Evolutionary conservation across 768 basidiomycete species (phyloP).

Genomic region (Tubosaeta brunneosetosa): DNA sequence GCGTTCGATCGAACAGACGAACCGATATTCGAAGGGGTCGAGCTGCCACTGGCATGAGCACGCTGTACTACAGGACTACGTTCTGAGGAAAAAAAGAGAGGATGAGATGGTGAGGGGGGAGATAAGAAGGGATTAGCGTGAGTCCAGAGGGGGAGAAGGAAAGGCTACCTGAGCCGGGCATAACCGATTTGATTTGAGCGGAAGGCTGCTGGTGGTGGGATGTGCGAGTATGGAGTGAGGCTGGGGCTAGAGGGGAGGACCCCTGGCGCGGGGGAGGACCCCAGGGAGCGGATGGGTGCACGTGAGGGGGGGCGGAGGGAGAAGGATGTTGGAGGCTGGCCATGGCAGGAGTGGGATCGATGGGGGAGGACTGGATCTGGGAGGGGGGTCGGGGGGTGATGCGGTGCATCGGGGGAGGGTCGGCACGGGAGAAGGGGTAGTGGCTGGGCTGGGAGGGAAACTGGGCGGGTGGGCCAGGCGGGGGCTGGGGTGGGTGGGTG

Average conservation of each 20-base stretch:
- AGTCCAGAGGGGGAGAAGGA: neutral
- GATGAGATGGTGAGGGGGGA: neutral
- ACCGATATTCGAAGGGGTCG: slow-evolving; percentile 26
- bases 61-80: slow-evolving; percentile 29
- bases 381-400: slow-evolving; percentile 32
- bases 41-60: slow-evolving; percentile 20
- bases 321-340: slow-evolving; percentile 31
- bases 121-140: slow-evolving; percentile 8
- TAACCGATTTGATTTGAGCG: slow-evolving; percentile 30
- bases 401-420: slow-evolving; percentile 23
- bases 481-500: slow-evolving; percentile 14
- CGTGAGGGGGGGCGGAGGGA: slow-evolving; percentile 28
- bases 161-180: slow-evolving; percentile 28
- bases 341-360: slow-evolving; percentile 30
- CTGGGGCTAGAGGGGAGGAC: slow-evolving; percentile 26
- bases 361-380: slow-evolving; percentile 24
- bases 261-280: slow-evolving; percentile 31
- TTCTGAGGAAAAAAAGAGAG: slow-evolving; percentile 18
- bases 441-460: slow-evolving; percentile 23
- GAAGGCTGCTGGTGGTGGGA: slow-evolving; percentile 27
- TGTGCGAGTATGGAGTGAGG: slow-evolving; percentile 26
- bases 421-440: slow-evolving; percentile 16
- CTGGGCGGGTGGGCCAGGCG: slow-evolving; percentile 14
- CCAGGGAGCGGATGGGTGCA: slow-evolving; percentile 30
- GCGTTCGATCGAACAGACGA: slow-evolving; percentile 3